Base-by-base conservation (phyloP, 2,329 filamentous ascomycete species). In the Aspergillus latus region DNA sequence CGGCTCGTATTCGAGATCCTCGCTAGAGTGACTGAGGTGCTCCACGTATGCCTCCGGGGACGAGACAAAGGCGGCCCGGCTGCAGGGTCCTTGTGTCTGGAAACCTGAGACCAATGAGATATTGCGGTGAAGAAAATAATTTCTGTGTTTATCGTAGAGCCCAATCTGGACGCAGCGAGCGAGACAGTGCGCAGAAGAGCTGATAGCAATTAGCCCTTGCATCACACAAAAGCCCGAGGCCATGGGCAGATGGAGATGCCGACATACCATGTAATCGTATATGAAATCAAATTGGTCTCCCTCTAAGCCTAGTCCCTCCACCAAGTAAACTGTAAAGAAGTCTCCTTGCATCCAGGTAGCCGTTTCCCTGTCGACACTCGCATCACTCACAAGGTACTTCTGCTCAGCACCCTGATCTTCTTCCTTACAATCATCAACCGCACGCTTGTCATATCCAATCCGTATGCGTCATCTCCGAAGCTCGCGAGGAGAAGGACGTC, bases 381-480 rank as follows among this genome's bases (percentile, higher is more conserved):
- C 32, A 39, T 52, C 54, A 9, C 54, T 48, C 16, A 59, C 54
- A 9, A 48, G 51, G 28, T 59, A 59, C 43, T 37, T 54, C 3
- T 34, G 16, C 30, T 46, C 49, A 13, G 77, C 1, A 5, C 26
- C 36, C 44, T 40, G 21, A n/a, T 44, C 54, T 40, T 54, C 58
- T 37, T 21, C 16, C 13, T 28, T 48, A 37, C 50, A 54, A 4
- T 26, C 37, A 32, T 59, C 51, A 43, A 59, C 13, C 15, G 58
- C 58, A 39, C 46, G 43, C 45, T 42, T 51, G 28, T 51, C 57
- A 36, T 57, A 59, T 68, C 95, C 1, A 96, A 74, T 0, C 90
- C 92, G 66, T 84, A 86, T 1, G 86, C 85, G 72, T 95, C 88
- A 69, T 89, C 94, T 1, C 91, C 91, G 66, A 87, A 84, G 8